Conservation (phyloP, 106 monocot genomes). For the Dendrobium catenatum region DNA sequence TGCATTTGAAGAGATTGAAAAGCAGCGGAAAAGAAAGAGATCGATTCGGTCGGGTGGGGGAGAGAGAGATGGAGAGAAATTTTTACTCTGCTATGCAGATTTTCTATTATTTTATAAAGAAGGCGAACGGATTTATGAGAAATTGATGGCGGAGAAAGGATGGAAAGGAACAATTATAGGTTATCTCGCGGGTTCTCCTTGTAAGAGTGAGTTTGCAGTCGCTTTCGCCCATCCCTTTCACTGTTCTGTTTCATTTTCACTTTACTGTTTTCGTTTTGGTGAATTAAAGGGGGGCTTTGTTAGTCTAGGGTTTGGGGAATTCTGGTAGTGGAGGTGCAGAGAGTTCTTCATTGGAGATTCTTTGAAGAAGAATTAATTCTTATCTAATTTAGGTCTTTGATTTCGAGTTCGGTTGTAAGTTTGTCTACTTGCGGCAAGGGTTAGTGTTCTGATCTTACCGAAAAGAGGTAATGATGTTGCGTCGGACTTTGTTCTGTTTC, state of each 20-base stretch:
- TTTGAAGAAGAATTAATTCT: not conserved
- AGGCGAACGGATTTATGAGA: not conserved
- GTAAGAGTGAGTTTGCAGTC: slow-evolving; percentile 3
- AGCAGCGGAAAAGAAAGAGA: no score
- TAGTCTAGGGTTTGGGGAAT: slow-evolving; percentile 2
- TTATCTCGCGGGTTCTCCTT: not conserved
- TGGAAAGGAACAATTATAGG: not conserved
- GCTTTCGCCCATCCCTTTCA: not conserved
- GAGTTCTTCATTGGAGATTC: slow-evolving; percentile 1
- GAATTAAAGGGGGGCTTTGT: not conserved
- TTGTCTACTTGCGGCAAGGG: not conserved
- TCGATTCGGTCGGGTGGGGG: not conserved
- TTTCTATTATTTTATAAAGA: not conserved
- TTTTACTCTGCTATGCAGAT: not conserved
- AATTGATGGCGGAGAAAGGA: not conserved
- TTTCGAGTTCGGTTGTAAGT: not conserved
- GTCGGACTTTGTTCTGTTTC: not conserved
- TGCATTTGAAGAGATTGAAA: no score
- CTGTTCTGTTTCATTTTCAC: not conserved
- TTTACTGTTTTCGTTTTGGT: not conserved
- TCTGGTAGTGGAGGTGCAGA: not conserved
- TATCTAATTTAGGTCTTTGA: not conserved
- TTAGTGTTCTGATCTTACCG: not conserved
- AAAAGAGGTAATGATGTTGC: not conserved
- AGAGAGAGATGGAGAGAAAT: not conserved